These are phyloP conservation scores for Leucaena leucocephala DNA, from an alignment of 306 rosid species.

Conservation along the genomic window DNA sequence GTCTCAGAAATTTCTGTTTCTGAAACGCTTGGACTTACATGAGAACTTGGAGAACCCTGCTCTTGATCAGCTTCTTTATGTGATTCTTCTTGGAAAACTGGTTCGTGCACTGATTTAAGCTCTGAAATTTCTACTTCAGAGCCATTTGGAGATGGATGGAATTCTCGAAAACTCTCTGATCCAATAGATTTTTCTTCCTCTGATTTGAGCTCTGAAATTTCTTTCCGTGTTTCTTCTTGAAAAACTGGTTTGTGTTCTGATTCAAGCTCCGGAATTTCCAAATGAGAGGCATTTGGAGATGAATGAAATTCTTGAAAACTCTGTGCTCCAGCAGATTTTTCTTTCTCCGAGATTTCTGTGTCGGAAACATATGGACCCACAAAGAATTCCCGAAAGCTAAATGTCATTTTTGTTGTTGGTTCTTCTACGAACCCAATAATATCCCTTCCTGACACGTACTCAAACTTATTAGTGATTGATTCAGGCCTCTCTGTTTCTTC, in stretches of 20 bases:
- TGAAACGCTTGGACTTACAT: not conserved
- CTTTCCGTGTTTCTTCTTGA: not conserved
- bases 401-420: slow-evolving; percentile 40
- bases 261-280: not conserved
- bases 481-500: slow-evolving; percentile 13
- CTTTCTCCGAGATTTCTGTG: not conserved
- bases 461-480: slow-evolving; percentile 35
- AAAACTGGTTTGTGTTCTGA: slow-evolving; percentile 12
- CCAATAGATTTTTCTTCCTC: not conserved
- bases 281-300: not conserved
- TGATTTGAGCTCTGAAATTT: not conserved
- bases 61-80: not conserved
- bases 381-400: slow-evolving; percentile 40
- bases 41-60: not conserved
- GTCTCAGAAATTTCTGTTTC: not conserved
- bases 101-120: slow-evolving; percentile 15
- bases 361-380: slow-evolving; percentile 32
- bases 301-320: not conserved
- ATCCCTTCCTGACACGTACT: slow-evolving; percentile 27
- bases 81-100: slow-evolving; percentile 2
- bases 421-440: slow-evolving; percentile 40
- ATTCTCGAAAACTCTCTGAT: not conserved
- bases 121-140: not conserved
- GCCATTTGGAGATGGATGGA: not conserved
- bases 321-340: not conserved